Percentiles rank a stretch among this genome's conserved stretches.
Evolutionary conservation across 2,329 filamentous ascomycete genomes (phyloP).

Genomic region (Achaetomium macrosporum): DNA sequence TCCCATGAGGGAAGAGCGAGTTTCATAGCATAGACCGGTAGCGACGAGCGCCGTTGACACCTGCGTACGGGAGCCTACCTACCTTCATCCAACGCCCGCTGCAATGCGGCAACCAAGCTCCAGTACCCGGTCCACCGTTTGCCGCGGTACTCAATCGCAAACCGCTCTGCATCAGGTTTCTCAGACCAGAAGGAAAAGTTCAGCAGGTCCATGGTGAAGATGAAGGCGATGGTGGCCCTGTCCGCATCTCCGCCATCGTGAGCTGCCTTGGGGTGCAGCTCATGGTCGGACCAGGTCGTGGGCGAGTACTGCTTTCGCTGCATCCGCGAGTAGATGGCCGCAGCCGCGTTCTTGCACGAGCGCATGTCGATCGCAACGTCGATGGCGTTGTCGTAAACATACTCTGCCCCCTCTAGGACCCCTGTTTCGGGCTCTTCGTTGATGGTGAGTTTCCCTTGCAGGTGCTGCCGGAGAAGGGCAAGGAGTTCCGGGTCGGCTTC

Average conservation of each 20-base stretch:
- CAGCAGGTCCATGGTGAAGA: conserved; percentile 93
- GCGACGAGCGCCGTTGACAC: neutral
- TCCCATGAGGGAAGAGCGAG: neutral
- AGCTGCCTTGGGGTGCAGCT: conserved; percentile 69
- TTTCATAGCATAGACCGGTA: neutral
- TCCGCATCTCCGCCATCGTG: conserved; percentile 48
- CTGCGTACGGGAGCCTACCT: conserved; percentile 21
- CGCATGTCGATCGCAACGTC: conserved; percentile 85
- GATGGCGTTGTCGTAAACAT: conserved; percentile 85
- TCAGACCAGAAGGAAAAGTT: conserved; percentile 98
- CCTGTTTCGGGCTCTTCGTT: conserved; percentile 65
- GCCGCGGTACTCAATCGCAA: conserved; percentile 74
- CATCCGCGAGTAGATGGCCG: conserved; percentile 75
- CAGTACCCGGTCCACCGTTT: conserved; percentile 90
- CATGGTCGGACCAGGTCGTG: conserved; percentile 79
- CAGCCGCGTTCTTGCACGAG: conserved; percentile 75
- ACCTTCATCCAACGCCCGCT: conserved; percentile 85
- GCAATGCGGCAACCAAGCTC: conserved; percentile 82
- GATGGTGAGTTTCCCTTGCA: conserved; percentile 53
- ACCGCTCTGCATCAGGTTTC: conserved; percentile 61
- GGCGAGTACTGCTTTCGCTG: conserved; percentile 76
- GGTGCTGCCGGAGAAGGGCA: conserved; percentile 74
- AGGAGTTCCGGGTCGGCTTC: conserved; percentile 85
- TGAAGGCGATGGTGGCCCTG: conserved; percentile 77
- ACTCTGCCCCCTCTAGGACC: conserved; percentile 76